Evolutionary conservation across 164 flowering plant genomes (phyloP).

Genomic region (Aristolochia fimbriata): DNA sequence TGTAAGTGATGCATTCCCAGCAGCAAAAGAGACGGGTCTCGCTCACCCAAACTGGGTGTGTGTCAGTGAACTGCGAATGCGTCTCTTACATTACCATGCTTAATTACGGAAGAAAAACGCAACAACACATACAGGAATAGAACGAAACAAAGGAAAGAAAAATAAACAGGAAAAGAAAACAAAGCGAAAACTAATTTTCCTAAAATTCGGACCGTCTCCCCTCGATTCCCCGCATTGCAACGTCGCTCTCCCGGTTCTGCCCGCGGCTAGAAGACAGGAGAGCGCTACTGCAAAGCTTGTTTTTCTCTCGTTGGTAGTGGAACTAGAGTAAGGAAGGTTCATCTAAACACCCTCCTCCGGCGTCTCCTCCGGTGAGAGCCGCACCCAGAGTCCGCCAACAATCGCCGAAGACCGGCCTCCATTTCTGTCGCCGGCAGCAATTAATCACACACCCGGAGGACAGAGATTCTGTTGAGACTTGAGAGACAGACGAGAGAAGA

Average conservation of each 20-base stretch:
- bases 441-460: neutral
- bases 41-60: neutral
- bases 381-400: slow-evolving; percentile 10
- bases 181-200: neutral
- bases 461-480: neutral
- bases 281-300: slow-evolving; percentile 48
- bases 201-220: slow-evolving; percentile 67
- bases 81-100: slow-evolving; percentile 64
- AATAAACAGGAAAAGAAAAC: neutral
- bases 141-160: neutral
- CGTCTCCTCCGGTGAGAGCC: slow-evolving; percentile 7
- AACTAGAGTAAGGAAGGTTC: slow-evolving; percentile 12
- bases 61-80: slow-evolving; percentile 40
- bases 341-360: slow-evolving; percentile 7
- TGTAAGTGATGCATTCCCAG: slow-evolving; percentile 75
- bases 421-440: neutral
- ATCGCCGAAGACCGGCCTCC: neutral
- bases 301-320: slow-evolving; percentile 8
- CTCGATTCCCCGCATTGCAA: slow-evolving; percentile 82
- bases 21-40: slow-evolving; percentile 16
- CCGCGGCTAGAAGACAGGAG: slow-evolving; percentile 27
- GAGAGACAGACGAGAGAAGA: neutral
- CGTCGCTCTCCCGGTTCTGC: slow-evolving; percentile 49
- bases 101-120: slow-evolving; percentile 8
- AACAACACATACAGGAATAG: neutral